Evolutionary conservation across 202 grass and related monocot genomes (phyloP).

Genomic region (Dendrocalamus latiflorus): DNA sequence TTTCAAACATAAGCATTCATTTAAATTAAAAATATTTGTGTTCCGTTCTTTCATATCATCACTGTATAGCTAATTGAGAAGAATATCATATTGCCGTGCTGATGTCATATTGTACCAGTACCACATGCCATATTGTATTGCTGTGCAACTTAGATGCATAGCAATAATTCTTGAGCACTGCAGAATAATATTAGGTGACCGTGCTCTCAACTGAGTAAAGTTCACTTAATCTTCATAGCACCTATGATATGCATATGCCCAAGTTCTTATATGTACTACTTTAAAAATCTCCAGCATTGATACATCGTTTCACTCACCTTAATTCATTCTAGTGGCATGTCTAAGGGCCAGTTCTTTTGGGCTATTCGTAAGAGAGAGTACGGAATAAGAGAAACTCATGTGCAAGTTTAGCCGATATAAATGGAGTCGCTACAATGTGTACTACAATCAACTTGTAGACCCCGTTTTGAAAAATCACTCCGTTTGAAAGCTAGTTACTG

Average conservation of each 20-base stretch:
- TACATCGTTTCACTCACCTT: background rate
- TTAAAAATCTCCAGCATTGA: too few species aligned
- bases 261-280: too few species aligned
- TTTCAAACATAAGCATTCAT: background rate
- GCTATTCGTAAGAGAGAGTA: too few species aligned
- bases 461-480: too few species aligned
- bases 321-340: background rate
- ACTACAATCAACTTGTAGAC: too few species aligned
- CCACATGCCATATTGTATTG: background rate
- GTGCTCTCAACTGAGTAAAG: background rate
- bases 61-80: background rate
- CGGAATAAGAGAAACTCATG: too few species aligned
- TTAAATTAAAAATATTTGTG: conserved; percentile 2
- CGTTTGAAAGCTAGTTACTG: too few species aligned
- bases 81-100: background rate
- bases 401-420: too few species aligned
- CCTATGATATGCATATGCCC: too few species aligned
- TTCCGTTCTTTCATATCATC: background rate
- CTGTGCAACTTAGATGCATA: background rate
- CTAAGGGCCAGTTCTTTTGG: too few species aligned
- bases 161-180: background rate
- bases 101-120: background rate
- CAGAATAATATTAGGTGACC: background rate
- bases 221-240: too few species aligned
- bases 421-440: too few species aligned